phyloP scores from a whole-genome alignment of 192 early-diverging fungal species.

The Rhizoclosmatium sp. region DNA sequence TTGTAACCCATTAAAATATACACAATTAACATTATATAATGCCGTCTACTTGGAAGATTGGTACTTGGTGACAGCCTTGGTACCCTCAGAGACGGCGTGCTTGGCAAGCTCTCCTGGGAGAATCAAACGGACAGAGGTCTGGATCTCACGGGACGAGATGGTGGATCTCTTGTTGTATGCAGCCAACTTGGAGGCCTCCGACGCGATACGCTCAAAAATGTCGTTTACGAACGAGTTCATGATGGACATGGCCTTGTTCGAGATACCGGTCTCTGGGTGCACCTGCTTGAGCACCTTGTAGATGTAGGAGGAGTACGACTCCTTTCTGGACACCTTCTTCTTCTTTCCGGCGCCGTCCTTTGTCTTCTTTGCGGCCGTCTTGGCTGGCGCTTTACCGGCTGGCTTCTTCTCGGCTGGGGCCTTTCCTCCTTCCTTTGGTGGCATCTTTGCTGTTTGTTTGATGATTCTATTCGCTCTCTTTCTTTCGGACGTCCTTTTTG shows the following conservation, averaged over 20 bases:
- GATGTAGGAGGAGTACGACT: constrained; percentile 86
- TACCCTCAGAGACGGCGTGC: constrained; percentile 97
- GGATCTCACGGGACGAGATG: constrained; percentile 95
- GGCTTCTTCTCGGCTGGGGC: too few species aligned
- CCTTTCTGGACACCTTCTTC: constrained; percentile 77
- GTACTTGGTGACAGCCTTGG: constrained; percentile 98
- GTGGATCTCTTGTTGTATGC: constrained; percentile 95
- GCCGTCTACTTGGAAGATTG: constrained; percentile 69
- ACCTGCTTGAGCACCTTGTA: constrained; percentile 75
- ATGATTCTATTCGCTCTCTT: too few species aligned
- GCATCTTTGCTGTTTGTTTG: too few species aligned
- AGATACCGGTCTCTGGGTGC: constrained; percentile 97
- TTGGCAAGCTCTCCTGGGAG: constrained; percentile 95
- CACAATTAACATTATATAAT: too few species aligned
- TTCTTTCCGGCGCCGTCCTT: not conserved
- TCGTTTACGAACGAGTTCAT: constrained; percentile 98
- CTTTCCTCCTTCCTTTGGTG: too few species aligned
- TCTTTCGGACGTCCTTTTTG: too few species aligned
- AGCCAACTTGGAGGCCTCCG: constrained; percentile 68
- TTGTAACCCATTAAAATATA: too few species aligned
- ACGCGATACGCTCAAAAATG: constrained; percentile 96
- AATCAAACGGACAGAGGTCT: constrained; percentile 78
- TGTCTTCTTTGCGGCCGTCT: too few species aligned
- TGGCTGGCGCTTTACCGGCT: too few species aligned
- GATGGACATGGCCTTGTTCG: constrained; percentile 98